Evolutionary conservation across 73 alveolate genomes (phyloP).

Genomic region (Paramecium sexaurelia): DNA sequence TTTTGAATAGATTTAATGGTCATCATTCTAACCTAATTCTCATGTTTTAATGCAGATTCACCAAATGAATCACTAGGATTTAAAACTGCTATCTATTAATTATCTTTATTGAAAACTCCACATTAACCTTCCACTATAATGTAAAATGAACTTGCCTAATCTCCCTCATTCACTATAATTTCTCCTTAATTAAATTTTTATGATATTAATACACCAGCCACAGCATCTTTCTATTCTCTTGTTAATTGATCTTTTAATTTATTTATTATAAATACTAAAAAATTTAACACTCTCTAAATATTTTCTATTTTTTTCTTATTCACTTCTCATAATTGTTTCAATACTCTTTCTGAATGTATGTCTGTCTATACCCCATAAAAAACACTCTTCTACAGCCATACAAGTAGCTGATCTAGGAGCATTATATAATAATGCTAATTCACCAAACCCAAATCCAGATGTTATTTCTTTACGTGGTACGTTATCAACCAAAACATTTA

Average conservation of each 20-base stretch:
- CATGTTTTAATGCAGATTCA: conserved; percentile 22
- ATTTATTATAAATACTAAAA: conserved; percentile 20
- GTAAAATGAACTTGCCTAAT: conserved; percentile 55
- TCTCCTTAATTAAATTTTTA: conserved; percentile 20
- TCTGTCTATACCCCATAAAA: conserved; percentile 72
- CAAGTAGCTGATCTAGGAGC: conserved; percentile 75
- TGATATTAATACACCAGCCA: conserved; percentile 14
- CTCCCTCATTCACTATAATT: conserved; percentile 50
- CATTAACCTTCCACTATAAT: conserved; percentile 41
- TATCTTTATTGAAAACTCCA: conserved; percentile 42
- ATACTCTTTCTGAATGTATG: conserved; percentile 68
- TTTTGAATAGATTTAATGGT: conserved; percentile 55
- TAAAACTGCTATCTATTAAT: conserved; percentile 20
- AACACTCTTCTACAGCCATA: conserved; percentile 63
- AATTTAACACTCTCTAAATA: conserved; percentile 66
- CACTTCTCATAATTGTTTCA: conserved; percentile 61
- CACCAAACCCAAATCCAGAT: conserved; percentile 72
- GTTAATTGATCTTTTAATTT: conserved; percentile 14
- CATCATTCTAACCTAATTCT: conserved; percentile 63
- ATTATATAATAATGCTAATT: conserved; percentile 71
- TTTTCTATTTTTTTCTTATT: conserved; percentile 63
- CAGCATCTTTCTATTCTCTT: conserved; percentile 50
- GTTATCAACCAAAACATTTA: conserved; percentile 60
- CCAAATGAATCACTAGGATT: conserved; percentile 57
- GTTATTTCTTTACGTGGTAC: conserved; percentile 51